phyloP scores from a whole-genome alignment of 768 basidiomycete genomes.

The Leccinellum luteum region DNA sequence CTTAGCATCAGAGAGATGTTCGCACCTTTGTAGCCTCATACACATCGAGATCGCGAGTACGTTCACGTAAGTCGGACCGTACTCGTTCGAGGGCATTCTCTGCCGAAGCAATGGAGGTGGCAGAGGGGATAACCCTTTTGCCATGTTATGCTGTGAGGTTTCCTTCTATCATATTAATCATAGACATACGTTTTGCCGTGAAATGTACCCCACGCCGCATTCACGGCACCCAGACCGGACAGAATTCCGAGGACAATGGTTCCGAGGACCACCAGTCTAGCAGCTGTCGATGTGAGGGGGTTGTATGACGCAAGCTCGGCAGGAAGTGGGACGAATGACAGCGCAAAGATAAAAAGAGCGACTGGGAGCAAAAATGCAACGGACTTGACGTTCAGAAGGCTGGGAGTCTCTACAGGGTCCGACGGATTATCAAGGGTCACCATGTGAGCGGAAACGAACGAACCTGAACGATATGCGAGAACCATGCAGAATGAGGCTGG shows the following conservation, averaged over 20 bases:
- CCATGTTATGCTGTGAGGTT: constrained; percentile 7
- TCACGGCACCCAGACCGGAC: constrained; percentile 77
- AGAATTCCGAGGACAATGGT: constrained; percentile 76
- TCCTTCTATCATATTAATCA: constrained; percentile 13
- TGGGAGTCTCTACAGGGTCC: constrained; percentile 21
- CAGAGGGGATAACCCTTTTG: constrained; percentile 22
- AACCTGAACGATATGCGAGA: constrained; percentile 42
- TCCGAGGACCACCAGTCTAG: constrained; percentile 72
- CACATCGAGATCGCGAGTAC: constrained; percentile 27
- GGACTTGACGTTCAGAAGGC: constrained; percentile 19
- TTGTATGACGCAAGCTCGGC: constrained; percentile 40
- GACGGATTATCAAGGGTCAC: background rate
- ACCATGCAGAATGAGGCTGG: constrained; percentile 65
- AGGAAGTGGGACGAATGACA: constrained; percentile 72
- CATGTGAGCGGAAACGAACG: constrained; percentile 9
- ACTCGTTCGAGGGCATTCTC: constrained; percentile 60
- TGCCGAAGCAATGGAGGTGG: constrained; percentile 42
- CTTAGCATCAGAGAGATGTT: background rate
- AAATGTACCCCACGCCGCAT: constrained; percentile 52
- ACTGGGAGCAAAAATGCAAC: constrained; percentile 45
- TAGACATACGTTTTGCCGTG: constrained; percentile 24
- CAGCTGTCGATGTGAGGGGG: constrained; percentile 46
- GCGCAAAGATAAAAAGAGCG: constrained; percentile 49
- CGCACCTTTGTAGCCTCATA: constrained; percentile 25
- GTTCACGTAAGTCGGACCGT: constrained; percentile 51